These are phyloP conservation scores for Ascochyta rabiei DNA, from an alignment of 2,329 filamentous ascomycete species.

Conservation along the genomic window DNA sequence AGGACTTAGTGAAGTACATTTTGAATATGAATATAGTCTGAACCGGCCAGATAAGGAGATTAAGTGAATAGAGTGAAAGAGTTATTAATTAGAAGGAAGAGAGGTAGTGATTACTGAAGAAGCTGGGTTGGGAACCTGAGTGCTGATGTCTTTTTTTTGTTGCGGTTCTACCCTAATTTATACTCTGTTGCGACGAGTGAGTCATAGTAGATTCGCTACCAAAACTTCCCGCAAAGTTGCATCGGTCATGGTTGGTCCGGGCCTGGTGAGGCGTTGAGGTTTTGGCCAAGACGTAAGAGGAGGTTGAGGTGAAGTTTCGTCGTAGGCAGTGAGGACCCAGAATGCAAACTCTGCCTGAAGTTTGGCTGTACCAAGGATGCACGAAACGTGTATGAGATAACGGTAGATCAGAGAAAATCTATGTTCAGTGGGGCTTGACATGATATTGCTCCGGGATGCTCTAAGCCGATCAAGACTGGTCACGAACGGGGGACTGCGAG, in stretches of 20 bases:
- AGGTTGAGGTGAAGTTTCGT: constrained; percentile 25
- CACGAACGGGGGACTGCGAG: constrained; percentile 11
- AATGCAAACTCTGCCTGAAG: constrained; percentile 18
- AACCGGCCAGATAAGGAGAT: constrained; percentile 44
- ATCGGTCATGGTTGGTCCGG: constrained; percentile 19
- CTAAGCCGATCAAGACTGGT: constrained; percentile 8
- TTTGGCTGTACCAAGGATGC: constrained; percentile 9
- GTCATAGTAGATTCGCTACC: background rate
- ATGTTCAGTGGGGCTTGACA: constrained; percentile 25
- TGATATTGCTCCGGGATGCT: constrained; percentile 8
- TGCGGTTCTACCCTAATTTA: constrained; percentile 32
- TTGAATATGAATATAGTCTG: constrained; percentile 47
- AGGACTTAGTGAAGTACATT: constrained; percentile 52
- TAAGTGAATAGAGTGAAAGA: constrained; percentile 29
- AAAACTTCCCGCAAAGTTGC: constrained; percentile 5
- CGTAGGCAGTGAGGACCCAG: constrained; percentile 18
- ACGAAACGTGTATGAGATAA: constrained; percentile 37
- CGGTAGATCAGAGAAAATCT: constrained; percentile 24
- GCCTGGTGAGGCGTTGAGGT: constrained; percentile 26
- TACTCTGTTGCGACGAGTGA: constrained; percentile 23
- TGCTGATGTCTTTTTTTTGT: constrained; percentile 38
- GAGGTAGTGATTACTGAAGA: constrained; percentile 44
- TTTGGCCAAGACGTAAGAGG: constrained; percentile 42
- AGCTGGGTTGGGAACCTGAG: constrained; percentile 43
- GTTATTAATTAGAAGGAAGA: constrained; percentile 36